Conservation (phyloP, 2,329 filamentous ascomycete species). For the Tolypocladium pustulatum region DNA sequence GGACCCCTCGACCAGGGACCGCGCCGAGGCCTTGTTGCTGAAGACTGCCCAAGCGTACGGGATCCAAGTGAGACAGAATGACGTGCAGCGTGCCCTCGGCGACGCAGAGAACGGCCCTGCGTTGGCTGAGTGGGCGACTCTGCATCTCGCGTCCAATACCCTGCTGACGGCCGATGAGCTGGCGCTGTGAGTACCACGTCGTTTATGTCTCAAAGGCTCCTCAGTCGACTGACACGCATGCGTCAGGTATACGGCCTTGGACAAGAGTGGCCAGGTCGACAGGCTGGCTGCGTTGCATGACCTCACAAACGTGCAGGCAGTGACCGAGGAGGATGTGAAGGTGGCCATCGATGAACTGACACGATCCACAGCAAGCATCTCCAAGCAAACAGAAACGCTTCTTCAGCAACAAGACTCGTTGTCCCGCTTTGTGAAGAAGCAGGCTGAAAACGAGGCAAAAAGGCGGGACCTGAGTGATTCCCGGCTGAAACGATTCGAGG, state of each 20-base stretch:
- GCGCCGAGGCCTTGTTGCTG: constrained; percentile 22
- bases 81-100: constrained; percentile 24
- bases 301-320: constrained; percentile 34
- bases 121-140: constrained; percentile 36
- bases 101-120: constrained; percentile 22
- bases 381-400: constrained; percentile 51
- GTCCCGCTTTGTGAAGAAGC: constrained; percentile 34
- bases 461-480: constrained; percentile 18
- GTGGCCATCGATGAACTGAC: constrained; percentile 54
- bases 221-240: constrained; percentile 5
- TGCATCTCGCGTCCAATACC: constrained; percentile 38
- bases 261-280: constrained; percentile 37
- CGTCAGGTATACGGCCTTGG: constrained; percentile 37
- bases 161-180: constrained; percentile 45
- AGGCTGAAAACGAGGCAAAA: constrained; percentile 16
- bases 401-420: constrained; percentile 53
- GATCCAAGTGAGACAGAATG: constrained; percentile 21
- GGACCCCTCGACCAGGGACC: constrained; percentile 14
- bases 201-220: constrained; percentile 3
- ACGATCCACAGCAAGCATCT: constrained; percentile 52
- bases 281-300: constrained; percentile 33
- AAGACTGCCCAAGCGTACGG: constrained; percentile 20
- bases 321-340: constrained; percentile 49
- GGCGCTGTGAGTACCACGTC: constrained; percentile 30
- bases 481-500: constrained; percentile 18